phyloP scores from a whole-genome alignment of 2,329 filamentous ascomycete species.

The Diaporthe citrichinensis region DNA sequence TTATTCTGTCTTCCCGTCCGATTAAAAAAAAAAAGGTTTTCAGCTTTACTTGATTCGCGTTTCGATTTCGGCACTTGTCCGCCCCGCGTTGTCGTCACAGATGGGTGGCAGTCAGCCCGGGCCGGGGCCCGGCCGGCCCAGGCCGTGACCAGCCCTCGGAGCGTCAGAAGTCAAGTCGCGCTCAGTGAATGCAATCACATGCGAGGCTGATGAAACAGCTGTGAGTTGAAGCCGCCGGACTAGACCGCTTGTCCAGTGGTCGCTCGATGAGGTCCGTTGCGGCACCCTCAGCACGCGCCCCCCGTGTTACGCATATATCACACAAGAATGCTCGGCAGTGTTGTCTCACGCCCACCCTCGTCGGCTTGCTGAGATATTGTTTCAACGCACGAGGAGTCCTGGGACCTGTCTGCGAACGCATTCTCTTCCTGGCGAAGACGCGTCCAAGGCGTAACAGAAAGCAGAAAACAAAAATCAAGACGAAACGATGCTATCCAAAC shows the following conservation, averaged over 20 bases:
- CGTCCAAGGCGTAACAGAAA: background rate
- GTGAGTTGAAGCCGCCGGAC: background rate
- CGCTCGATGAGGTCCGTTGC: background rate
- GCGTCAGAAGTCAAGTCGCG: conserved; percentile 3
- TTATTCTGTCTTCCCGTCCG: background rate
- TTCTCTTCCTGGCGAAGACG: background rate
- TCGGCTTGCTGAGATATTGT: background rate
- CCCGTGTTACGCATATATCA: conserved; percentile 5
- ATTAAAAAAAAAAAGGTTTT: background rate
- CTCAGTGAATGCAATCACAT: background rate
- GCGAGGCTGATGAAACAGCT: conserved; percentile 2
- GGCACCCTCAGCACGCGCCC: background rate
- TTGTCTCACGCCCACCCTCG: background rate
- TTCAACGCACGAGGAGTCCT: background rate
- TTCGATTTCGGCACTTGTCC: background rate
- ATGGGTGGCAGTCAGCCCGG: conserved; percentile 1
- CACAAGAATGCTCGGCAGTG: background rate
- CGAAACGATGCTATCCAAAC: background rate
- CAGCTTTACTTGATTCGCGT: background rate
- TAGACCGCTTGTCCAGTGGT: background rate
- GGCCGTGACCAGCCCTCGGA: conserved; percentile 3
- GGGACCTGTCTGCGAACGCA: background rate
- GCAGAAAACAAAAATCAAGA: background rate
- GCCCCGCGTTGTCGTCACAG: background rate
- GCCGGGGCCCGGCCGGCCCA: conserved; percentile 2